phyloP scores from a whole-genome alignment of 73 alveolate genomes.

The Paramecium biaurelia region DNA sequence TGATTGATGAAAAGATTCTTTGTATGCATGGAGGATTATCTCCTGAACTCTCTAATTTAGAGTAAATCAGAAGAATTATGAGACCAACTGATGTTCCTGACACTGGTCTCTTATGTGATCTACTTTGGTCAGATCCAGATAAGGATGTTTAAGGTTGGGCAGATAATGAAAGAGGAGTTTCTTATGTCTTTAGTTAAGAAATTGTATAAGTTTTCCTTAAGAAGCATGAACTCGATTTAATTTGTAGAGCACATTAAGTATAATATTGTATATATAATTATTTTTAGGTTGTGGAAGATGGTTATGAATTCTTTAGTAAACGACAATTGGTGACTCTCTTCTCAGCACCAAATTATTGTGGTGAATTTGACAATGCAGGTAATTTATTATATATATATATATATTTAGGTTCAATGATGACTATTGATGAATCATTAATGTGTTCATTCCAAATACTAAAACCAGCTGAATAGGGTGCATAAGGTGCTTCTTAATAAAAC shows the following conservation, averaged over 20 bases:
- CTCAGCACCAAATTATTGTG: slow-evolving; percentile 99
- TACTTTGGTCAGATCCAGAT: slow-evolving; percentile 99
- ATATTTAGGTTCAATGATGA: slow-evolving; percentile 91
- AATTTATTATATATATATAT: neutral
- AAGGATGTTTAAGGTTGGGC: slow-evolving; percentile 94
- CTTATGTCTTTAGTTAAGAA: slow-evolving; percentile 87
- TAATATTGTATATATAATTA: neutral
- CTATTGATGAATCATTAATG: slow-evolving; percentile 96
- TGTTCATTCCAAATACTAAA: slow-evolving; percentile 97
- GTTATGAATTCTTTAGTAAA: slow-evolving; percentile 98
- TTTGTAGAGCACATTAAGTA: slow-evolving; percentile 96
- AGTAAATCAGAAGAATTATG: slow-evolving; percentile 92
- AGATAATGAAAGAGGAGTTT: slow-evolving; percentile 97
- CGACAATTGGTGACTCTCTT: slow-evolving; percentile 96
- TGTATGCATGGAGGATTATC: slow-evolving; percentile 99
- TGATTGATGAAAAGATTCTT: slow-evolving; percentile 96
- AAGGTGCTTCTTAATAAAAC: slow-evolving; percentile 52
- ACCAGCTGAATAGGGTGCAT: slow-evolving; percentile 82
- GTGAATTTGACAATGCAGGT: slow-evolving; percentile 97
- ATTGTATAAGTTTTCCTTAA: slow-evolving; percentile 87
- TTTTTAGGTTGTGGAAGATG: slow-evolving; percentile 95
- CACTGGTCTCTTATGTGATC: slow-evolving; percentile 98
- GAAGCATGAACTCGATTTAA: slow-evolving; percentile 91
- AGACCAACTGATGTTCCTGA: slow-evolving; percentile 99
- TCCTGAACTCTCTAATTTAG: slow-evolving; percentile 92